A percentile compares a stretch with the other conserved stretches of the same genome.
Conservation (phyloP, 768 basidiomycete genomes). For the Kwoniella sp. region DNA sequence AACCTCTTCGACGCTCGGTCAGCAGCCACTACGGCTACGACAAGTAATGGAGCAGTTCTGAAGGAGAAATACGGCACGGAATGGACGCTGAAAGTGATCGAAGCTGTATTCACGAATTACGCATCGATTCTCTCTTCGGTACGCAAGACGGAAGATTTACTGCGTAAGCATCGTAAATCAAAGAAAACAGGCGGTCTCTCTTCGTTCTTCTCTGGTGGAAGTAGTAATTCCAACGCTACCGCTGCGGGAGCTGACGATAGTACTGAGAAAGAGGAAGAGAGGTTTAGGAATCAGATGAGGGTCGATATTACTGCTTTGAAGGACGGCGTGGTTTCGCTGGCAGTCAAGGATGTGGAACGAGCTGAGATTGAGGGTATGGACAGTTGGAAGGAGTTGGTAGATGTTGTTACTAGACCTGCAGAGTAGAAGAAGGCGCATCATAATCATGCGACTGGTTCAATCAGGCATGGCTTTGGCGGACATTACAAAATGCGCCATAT, state of each 20-base stretch:
- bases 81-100: conserved; percentile 65
- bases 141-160: conserved; percentile 88
- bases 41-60: conserved; percentile 59
- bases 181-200: conserved; percentile 73
- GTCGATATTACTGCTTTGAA: conserved; percentile 84
- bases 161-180: conserved; percentile 82
- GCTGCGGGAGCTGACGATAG: conserved; percentile 60
- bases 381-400: conserved; percentile 52
- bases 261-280: conserved; percentile 75
- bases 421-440: conserved; percentile 14
- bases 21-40: background rate
- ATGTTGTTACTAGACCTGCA: conserved; percentile 38
- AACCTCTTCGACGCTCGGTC: conserved; percentile 62
- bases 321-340: conserved; percentile 70
- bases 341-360: conserved; percentile 60
- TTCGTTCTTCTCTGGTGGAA: conserved; percentile 66
- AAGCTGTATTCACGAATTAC: conserved; percentile 69
- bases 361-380: conserved; percentile 49
- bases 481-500: too few species aligned
- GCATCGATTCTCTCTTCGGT: conserved; percentile 75
- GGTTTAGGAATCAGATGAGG: conserved; percentile 80
- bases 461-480: too few species aligned
- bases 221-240: background rate
- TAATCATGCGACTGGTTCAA: too few species aligned
- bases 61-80: conserved; percentile 60